A percentile compares a stretch with the other conserved stretches of the same genome.
Evolutionary conservation across 495 filamentous ascomycete species (phyloP).

Genomic region (Lasiosphaeris hirsuta): DNA sequence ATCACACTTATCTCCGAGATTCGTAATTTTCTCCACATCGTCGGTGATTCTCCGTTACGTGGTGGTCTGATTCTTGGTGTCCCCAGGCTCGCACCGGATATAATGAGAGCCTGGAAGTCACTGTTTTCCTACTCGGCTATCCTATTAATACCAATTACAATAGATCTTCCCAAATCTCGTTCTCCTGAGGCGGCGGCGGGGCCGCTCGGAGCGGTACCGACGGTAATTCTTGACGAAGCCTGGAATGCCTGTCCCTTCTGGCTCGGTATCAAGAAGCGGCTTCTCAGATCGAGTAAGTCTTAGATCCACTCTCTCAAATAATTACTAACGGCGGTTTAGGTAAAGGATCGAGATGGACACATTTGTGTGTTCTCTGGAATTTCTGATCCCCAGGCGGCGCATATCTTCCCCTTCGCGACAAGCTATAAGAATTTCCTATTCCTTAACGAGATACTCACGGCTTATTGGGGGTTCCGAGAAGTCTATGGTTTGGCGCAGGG

Average conservation of each 20-base stretch:
- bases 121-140: too few species aligned
- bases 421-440: not conserved
- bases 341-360: constrained; percentile 12
- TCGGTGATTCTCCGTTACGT: too few species aligned
- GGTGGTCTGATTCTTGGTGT: too few species aligned
- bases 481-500: constrained; percentile 1
- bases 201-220: not conserved
- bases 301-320: not conserved
- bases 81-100: too few species aligned
- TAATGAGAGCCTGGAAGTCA: too few species aligned
- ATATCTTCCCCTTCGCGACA: constrained; percentile 15
- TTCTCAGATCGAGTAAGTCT: not conserved
- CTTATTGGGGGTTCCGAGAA: constrained; percentile 11
- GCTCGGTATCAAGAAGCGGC: not conserved
- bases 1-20: too few species aligned
- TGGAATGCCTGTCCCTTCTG: constrained; percentile 4
- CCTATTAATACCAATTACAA: not conserved
- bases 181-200: not conserved
- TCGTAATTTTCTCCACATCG: too few species aligned
- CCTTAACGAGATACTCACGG: constrained; percentile 5
- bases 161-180: constrained; percentile 11
- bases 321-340: constrained; percentile 5
- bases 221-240: constrained; percentile 7
- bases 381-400: constrained; percentile 8
- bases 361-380: constrained; percentile 14